Evolutionary conservation across 2,329 filamentous ascomycete species (phyloP), one percentile per base, ranked within the genome.

Genomic region (Penicillium freii): DNA sequence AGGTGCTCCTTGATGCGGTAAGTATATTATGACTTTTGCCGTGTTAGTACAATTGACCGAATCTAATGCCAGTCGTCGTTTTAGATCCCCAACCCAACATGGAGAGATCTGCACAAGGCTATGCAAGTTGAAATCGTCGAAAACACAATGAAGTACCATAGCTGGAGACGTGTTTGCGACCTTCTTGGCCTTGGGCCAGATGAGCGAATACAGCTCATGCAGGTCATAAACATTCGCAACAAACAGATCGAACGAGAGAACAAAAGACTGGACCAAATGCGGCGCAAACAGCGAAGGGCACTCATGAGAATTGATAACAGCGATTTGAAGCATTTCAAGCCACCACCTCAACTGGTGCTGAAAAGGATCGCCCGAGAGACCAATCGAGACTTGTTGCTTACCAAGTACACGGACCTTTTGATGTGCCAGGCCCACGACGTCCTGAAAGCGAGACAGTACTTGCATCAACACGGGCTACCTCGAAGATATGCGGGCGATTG

Each of bases 71-170:
- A 31, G 38, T 39, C 13, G 33, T 29, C 10, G 13, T 46, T 27
- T 49, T 27, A 62, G 47, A 56, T 58, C 10, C 40, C 51, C 5
- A 46, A 65, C 33, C 68, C 69, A 10, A 39, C 63, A 50, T 77
- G 75, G 75, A 52, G 45, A 21, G 71, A 76, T 38, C 58, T 77
- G 6, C 62, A 65, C 17, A 61, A 59, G 17, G 63, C 61, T 4
- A 61, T 77, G 21, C 71, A 72, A 54, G 64, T 70, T 4, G 74
- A 77, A 50, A 76, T 77, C 15, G 55, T 70, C 19, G 59, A 66
- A 11, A 76, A 75, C 47, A 62, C 76, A 29, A 50, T 70, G 25
- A 55, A 65, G 15, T 27, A 44, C 4, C 56, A 66, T 38, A 59
- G 36, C 7, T 72, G 68, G 65, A 27, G 51, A 17, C 59, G 51